phyloP scores from a whole-genome alignment of 257 asterid genomes.

The Rubia yunnanensis region DNA sequence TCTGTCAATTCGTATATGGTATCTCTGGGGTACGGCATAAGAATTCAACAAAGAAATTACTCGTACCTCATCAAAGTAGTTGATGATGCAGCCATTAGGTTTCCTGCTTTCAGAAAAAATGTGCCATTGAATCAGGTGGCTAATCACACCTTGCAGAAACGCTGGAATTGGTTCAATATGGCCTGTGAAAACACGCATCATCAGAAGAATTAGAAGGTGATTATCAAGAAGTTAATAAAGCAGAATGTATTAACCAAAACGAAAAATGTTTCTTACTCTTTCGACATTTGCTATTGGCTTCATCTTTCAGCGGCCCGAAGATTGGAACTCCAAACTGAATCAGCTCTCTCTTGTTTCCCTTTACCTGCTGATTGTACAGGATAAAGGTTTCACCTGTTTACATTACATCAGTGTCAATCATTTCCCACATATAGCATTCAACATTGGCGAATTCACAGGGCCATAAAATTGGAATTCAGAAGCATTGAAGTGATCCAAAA shows the following conservation, averaged over 20 bases:
- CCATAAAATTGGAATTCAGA: not conserved
- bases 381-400: slow-evolving; percentile 86
- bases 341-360: slow-evolving; percentile 93
- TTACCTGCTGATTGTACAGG: slow-evolving; percentile 76
- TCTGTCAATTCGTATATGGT: too few species aligned
- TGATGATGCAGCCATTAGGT: slow-evolving; percentile 93
- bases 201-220: not conserved
- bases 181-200: slow-evolving; percentile 27
- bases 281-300: slow-evolving; percentile 31
- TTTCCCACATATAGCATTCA: not conserved
- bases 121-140: slow-evolving; percentile 89
- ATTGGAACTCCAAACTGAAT: slow-evolving; percentile 91
- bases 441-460: not conserved
- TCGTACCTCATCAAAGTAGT: slow-evolving; percentile 84
- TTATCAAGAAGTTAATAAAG: not conserved
- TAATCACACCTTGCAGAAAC: slow-evolving; percentile 56
- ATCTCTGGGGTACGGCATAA: too few species aligned
- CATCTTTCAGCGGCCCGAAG: slow-evolving; percentile 64
- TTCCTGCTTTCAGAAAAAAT: slow-evolving; percentile 62
- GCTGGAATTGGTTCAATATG: slow-evolving; percentile 82
- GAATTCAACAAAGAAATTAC: not conserved
- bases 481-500: not conserved
- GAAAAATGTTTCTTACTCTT: slow-evolving; percentile 36
- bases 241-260: not conserved
- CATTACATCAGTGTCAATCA: slow-evolving; percentile 3